Percentiles rank a stretch among this genome's conserved stretches.
phyloP scores from a whole-genome alignment of 208 protist species.

The Acanthamoeba healyi region DNA sequence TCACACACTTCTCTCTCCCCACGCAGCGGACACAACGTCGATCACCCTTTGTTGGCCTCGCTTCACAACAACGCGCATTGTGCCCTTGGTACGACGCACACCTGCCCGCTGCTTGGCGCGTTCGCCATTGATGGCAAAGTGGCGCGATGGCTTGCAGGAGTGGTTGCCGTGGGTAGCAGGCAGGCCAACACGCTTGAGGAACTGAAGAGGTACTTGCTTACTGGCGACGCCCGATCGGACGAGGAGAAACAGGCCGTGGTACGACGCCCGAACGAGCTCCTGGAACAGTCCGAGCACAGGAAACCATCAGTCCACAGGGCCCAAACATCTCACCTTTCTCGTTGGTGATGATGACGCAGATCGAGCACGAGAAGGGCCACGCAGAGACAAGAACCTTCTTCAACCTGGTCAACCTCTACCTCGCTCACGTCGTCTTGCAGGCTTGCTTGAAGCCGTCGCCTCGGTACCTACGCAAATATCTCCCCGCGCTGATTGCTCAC shows the following conservation, averaged over 20 bases:
- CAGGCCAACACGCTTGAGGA: not conserved
- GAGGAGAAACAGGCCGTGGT: conserved; percentile 31
- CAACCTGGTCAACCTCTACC: not conserved
- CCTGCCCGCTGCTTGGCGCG: not conserved
- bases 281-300: no score
- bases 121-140: no score
- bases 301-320: no score
- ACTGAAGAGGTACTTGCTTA: not conserved
- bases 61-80: conserved; percentile 14
- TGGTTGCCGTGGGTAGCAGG: not conserved
- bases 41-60: not conserved
- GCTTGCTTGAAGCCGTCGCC: not conserved
- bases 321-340: not conserved
- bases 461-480: not conserved
- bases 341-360: not conserved
- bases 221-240: not conserved
- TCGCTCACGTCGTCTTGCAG: not conserved
- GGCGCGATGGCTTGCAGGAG: no score
- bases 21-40: not conserved
- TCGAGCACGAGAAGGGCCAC: conserved; percentile 28
- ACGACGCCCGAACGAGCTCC: no score
- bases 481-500: no score
- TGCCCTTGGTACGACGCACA: not conserved
- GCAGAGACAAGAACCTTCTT: not conserved
- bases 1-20: not conserved